These are phyloP conservation scores for Penstemon eatonii DNA, from an alignment of 257 asterid genomes.

Conservation along the genomic window DNA sequence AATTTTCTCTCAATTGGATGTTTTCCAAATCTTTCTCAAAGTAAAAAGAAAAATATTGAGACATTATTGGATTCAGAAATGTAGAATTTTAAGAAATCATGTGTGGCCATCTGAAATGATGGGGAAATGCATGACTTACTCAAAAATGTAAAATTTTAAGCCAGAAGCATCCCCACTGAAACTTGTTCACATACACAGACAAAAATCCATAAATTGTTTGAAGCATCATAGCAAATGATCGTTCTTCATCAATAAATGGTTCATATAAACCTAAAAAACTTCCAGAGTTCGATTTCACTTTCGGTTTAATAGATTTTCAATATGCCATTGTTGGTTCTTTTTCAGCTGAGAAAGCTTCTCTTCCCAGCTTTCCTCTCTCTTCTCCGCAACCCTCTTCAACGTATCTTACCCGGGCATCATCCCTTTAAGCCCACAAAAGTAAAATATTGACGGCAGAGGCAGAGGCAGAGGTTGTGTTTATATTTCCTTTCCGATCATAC, in stretches of 20 bases:
- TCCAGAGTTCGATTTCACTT: conserved; percentile 3
- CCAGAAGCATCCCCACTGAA: too few relatives aligned
- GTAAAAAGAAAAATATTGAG: too few relatives aligned
- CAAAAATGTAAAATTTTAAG: too few relatives aligned
- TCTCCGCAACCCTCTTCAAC: conserved; percentile 78
- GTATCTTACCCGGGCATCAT: conserved; percentile 99
- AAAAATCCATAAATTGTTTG: not conserved
- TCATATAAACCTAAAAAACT: conserved; percentile 4
- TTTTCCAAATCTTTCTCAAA: too few relatives aligned
- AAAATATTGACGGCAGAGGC: conserved; percentile 22
- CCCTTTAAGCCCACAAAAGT: conserved; percentile 95
- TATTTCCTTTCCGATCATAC: too few relatives aligned
- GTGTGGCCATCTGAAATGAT: too few relatives aligned
- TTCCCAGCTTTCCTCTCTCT: conserved; percentile 92
- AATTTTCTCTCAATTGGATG: too few relatives aligned
- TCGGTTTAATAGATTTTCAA: conserved; percentile 69
- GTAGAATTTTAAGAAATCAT: too few relatives aligned
- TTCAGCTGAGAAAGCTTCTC: conserved; percentile 77
- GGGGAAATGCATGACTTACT: too few relatives aligned
- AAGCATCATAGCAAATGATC: not conserved
- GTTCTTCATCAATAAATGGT: conserved; percentile 20
- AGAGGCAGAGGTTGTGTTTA: too few relatives aligned
- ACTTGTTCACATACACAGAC: too few relatives aligned
- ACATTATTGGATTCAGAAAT: too few relatives aligned
- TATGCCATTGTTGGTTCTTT: conserved; percentile 98